These are phyloP conservation scores for Fraxinus americana DNA, from an alignment of 257 asterid genomes.

Conservation along the genomic window DNA sequence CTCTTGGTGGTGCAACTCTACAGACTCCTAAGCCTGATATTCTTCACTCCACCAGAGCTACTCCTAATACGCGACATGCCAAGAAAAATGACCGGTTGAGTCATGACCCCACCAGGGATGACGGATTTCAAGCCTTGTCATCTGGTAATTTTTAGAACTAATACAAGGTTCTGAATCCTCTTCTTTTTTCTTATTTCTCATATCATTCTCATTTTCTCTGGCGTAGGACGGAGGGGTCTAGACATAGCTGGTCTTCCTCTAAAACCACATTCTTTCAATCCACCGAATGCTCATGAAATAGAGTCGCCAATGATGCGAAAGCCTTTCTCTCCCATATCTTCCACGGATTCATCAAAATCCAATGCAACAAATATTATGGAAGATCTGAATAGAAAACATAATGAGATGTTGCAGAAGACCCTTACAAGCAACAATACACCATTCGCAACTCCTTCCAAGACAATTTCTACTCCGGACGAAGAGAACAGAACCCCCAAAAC, in stretches of 20 bases:
- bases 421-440: constrained; percentile 47
- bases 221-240: constrained; percentile 82
- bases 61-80: constrained; percentile 48
- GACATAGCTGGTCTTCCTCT: constrained; percentile 71
- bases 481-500: constrained; percentile 76
- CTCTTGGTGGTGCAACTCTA: constrained; percentile 54
- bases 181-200: neutral
- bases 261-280: constrained; percentile 46
- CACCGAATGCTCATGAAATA: constrained; percentile 42
- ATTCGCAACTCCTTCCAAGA: constrained; percentile 67
- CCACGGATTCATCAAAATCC: constrained; percentile 72
- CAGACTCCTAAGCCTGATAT: constrained; percentile 54
- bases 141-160: constrained; percentile 44
- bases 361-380: constrained; percentile 57
- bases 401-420: constrained; percentile 54
- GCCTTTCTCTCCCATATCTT: constrained; percentile 92
- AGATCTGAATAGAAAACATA: constrained; percentile 63
- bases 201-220: constrained; percentile 19
- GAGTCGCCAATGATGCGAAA: constrained; percentile 63
- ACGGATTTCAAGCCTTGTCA: constrained; percentile 57
- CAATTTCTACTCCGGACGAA: constrained; percentile 38
- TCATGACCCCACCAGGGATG: constrained; percentile 48
- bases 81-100: constrained; percentile 39
- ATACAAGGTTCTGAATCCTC: neutral
- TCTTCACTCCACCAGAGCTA: constrained; percentile 44